Percentiles rank a stretch among this genome's conserved stretches.
These are phyloP conservation scores for Gastrolobium bilobum DNA, from an alignment of 306 rosid genomes.

Conservation along the genomic window DNA sequence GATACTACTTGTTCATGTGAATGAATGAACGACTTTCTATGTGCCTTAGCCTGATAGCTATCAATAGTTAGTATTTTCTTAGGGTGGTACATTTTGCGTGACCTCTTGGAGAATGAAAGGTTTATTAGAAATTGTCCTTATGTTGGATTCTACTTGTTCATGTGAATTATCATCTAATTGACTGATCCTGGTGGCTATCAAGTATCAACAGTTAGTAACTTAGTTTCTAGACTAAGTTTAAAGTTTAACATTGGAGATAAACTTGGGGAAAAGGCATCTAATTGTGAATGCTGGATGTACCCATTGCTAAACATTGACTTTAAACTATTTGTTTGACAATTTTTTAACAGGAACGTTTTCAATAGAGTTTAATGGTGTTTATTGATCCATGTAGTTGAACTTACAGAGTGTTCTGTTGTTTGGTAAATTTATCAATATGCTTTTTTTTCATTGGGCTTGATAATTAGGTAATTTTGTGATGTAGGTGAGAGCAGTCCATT, in stretches of 20 bases:
- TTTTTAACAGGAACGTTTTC: conserved; percentile 12
- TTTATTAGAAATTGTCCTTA: not conserved
- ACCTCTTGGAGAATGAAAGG: not conserved
- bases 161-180: not conserved
- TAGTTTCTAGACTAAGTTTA: conserved; percentile 1
- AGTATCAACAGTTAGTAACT: not conserved
- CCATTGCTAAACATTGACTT: not conserved
- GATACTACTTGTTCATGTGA: not conserved
- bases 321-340: conserved; percentile 4
- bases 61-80: conserved; percentile 1
- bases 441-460: conserved; percentile 12
- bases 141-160: conserved; percentile 3
- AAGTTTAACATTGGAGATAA: not conserved
- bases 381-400: not conserved
- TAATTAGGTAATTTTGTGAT: conserved; percentile 18
- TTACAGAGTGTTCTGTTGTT: not conserved
- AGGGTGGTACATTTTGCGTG: conserved; percentile 8
- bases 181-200: conserved; percentile 6
- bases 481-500: conserved; percentile 87
- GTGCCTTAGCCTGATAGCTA: not conserved
- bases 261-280: not conserved
- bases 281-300: conserved; percentile 7
- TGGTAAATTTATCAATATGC: not conserved
- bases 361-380: not conserved
- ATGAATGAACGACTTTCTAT: conserved; percentile 5